Evolutionary conservation across 768 basidiomycete species (phyloP), one percentile per base, ranked within the genome.

Genomic region (Roridomyces roridus): DNA sequence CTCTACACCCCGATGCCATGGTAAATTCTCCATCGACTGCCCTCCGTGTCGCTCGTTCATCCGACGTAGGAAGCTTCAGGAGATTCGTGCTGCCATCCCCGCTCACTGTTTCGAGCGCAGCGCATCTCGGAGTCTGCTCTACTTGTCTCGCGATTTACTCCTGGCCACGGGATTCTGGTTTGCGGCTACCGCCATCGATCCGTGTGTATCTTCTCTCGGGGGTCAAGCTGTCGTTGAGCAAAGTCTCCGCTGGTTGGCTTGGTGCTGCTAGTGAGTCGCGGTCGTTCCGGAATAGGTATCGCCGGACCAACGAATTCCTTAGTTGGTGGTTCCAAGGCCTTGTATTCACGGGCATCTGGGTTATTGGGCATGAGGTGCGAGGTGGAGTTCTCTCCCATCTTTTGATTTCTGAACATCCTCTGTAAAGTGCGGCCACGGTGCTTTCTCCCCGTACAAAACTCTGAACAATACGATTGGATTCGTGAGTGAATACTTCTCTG

Each of bases 321-420:
- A 83, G 82, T 63, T 85, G 83, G 82, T 85, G 83, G 84, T 83
- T 84, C 65, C 84, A 85, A 67, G 82, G 82, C 15, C 74, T 84
- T n/a, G 77, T 82, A 26, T 80, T 84, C 55, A 82, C 82, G 5
- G 84, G 83, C 7, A 74, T 84, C 35, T 85, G 83, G 83, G 82
- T 84, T 26, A 82, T 85, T 40, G 84, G 84, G 18, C 84, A 85
- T 56, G 84, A 85, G 68, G 82, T 81, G 35, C 20, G 40, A 11
- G 2, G 9, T 21, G n/a, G n/a, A n/a, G n/a, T n/a, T n/a, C n/a
- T 46, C 45, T 24, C 24, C 20, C 34, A 36, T 47, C 6, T 43
- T 12, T 25, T 29, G 24, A 20, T 45, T 28, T 14, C 6, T 51
- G 51, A 21, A 50, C 25, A 59, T 25, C 23, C 55, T 44, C 48